These are phyloP conservation scores for Jatropha podagrica DNA, from an alignment of 441 rosid species.

Conservation along the genomic window DNA sequence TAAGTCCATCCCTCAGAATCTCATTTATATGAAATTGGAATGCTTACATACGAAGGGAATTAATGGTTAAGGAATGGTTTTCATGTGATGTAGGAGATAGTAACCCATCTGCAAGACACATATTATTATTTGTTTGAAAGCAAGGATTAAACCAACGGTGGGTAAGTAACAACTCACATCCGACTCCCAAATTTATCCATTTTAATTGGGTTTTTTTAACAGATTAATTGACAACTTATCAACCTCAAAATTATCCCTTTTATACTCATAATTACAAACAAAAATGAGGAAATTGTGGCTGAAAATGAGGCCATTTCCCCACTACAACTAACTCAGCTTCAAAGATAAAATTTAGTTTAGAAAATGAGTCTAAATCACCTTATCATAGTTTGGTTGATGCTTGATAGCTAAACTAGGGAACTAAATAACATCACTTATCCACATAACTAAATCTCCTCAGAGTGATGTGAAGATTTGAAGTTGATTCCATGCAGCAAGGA, in stretches of 20 bases:
- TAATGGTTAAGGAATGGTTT: conserved; percentile 57
- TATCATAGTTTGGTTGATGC: not conserved
- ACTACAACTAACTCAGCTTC: not conserved
- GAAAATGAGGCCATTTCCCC: not conserved
- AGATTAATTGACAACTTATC: not conserved
- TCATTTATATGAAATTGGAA: not conserved
- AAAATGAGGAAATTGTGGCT: not conserved
- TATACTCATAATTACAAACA: not conserved
- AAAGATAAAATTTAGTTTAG: conserved; percentile 10
- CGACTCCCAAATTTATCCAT: not conserved
- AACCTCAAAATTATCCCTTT: not conserved
- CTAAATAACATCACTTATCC: not conserved
- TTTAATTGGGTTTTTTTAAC: not conserved
- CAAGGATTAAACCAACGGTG: conserved; percentile 53
- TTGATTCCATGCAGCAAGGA: no score
- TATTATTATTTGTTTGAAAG: conserved; percentile 47
- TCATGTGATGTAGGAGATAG: conserved; percentile 42
- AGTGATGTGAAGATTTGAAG: no score
- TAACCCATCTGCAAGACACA: conserved; percentile 27
- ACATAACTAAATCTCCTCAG: not conserved
- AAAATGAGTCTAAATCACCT: not conserved
- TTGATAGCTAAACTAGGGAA: not conserved
- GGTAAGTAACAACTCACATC: conserved; percentile 29
- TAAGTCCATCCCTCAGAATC: not conserved
- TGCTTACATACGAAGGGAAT: conserved; percentile 46